Evolutionary conservation across 495 filamentous ascomycete species (phyloP).

Genomic region (Neurospora africana): DNA sequence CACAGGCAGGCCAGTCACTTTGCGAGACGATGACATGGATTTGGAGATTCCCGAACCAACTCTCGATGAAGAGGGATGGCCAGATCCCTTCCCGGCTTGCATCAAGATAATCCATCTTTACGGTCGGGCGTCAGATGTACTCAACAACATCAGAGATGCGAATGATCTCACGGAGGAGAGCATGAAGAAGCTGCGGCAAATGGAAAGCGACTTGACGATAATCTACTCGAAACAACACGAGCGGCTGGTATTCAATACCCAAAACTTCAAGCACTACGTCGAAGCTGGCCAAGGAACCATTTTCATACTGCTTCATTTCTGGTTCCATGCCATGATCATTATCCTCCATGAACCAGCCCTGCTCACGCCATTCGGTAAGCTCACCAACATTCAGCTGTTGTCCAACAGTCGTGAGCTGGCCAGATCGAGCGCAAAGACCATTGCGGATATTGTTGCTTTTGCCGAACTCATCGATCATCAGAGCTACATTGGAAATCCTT

Average conservation of each 20-base stretch:
- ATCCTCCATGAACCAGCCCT: constrained; percentile 74
- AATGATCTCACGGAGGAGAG: constrained; percentile 65
- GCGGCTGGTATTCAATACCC: constrained; percentile 65
- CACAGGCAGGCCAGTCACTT: constrained; percentile 67
- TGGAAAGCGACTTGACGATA: constrained; percentile 69
- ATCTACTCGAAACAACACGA: constrained; percentile 66
- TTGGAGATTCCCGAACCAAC: constrained; percentile 56
- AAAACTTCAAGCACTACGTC: constrained; percentile 68
- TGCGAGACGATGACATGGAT: constrained; percentile 74
- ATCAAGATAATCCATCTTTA: constrained; percentile 78
- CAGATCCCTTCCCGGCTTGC: constrained; percentile 64
- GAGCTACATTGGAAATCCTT: constrained; percentile 75
- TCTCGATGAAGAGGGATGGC: constrained; percentile 53
- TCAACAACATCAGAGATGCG: constrained; percentile 70
- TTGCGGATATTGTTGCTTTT: constrained; percentile 73
- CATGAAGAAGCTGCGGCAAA: constrained; percentile 51
- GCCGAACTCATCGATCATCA: constrained; percentile 68
- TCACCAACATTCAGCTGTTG: constrained; percentile 51
- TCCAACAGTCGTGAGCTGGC: constrained; percentile 69
- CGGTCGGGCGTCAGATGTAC: constrained; percentile 66
- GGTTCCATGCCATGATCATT: constrained; percentile 82
- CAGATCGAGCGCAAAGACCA: constrained; percentile 82
- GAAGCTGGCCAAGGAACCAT: constrained; percentile 68
- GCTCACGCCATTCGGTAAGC: constrained; percentile 62
- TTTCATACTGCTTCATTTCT: constrained; percentile 81